Base-by-base conservation (phyloP, 192 early-diverging fungal species). In the Linnemannia elongata region DNA sequence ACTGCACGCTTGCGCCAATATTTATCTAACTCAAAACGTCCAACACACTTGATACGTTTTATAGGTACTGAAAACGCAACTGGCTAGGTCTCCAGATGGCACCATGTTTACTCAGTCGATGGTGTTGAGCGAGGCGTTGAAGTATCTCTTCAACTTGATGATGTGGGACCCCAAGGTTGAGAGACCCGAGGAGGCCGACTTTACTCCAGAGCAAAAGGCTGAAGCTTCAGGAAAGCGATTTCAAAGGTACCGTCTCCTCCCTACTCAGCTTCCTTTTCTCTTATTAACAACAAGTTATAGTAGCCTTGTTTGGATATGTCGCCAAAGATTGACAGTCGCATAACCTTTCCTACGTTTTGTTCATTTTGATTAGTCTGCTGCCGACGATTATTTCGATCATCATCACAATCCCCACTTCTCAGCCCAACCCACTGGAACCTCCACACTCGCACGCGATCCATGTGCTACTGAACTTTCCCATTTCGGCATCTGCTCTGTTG, bases 381-480 rank as follows among this genome's bases (percentile, higher is more conserved):
- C 74, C 79, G 22, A 88, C 91, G 36, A 90, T 91, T 15, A 81
- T 92, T 15, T 79, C 83, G 3, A 85, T 93, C 47, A 63, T 93
- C 35, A 81, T 72, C 27, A 45, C 81, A 17, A 45, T 92, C 36
- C 82, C 90, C 12, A 84, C 74, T 15, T 79, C 90, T 12, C 69
- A 47, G 3, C 89, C 88, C 33, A 79, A 90, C 39, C 93, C 95
- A 20, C 75, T 97, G n/a, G 75, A 90, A 33, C 90, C 96, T 22
- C 96, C 96, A 41, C 91, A 94, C 47, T 93, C 93, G 9, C 95
- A 96, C 88, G 94, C 93, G 0, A 92, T 97, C n/a, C 94, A 97
- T 80, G 92, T 92, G 0, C 83, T 97, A 6, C 83, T 97, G 78
- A 91, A 94, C 52, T 91, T 88, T 41, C 90, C 91, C n/a, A 81